Evolutionary conservation across 768 basidiomycete species (phyloP), one percentile per base, ranked within the genome.

Genomic region (Piloderma croceum): DNA sequence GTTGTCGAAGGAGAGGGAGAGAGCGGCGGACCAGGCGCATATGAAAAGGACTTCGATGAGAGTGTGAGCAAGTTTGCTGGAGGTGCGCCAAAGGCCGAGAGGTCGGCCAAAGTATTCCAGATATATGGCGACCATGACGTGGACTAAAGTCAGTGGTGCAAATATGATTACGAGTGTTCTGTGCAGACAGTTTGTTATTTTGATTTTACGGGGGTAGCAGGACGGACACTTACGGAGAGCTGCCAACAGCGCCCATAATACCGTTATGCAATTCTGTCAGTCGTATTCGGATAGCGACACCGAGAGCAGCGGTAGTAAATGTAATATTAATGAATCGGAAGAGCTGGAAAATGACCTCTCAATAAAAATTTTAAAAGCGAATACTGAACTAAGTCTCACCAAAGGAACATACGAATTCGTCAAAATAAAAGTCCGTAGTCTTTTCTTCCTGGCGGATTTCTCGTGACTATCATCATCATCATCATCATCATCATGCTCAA

Each of bases 71-170:
- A 92, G 75, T 62, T 93, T 93, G 36, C 70, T 79, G 23, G 88
- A 89, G 23, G 91, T 90, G 38, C 76, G 73, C 92, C 92, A 94
- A 22, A 94, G 68, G n/a, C 91, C 92, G 18, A 94, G 67, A 5
- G 92, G 91, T 24, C 84, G 79, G 29, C 91, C 86, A 54, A 92
- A 92, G 63, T 96, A 96, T 63, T 94, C 91, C 42, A 91, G 70
- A 90, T 92, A 54, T 19, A 41, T 41, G 32, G 89, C 84, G 36
- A 73, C 64, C 71, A 92, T 80, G 50, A 93, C 89, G 68, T 91
- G 89, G 7, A 85, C 68, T 19, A 92, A 68, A 9, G 90, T 89
- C 43, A 88, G 57, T 2, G 89, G 82, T 6, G 87, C 81, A 60
- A 91, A 90, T 43, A 92, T 83, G 53, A 93, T 84, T 45, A 90